phyloP scores from a whole-genome alignment of 805 yeast genomes.

The Sugiyamaella valdiviana region DNA sequence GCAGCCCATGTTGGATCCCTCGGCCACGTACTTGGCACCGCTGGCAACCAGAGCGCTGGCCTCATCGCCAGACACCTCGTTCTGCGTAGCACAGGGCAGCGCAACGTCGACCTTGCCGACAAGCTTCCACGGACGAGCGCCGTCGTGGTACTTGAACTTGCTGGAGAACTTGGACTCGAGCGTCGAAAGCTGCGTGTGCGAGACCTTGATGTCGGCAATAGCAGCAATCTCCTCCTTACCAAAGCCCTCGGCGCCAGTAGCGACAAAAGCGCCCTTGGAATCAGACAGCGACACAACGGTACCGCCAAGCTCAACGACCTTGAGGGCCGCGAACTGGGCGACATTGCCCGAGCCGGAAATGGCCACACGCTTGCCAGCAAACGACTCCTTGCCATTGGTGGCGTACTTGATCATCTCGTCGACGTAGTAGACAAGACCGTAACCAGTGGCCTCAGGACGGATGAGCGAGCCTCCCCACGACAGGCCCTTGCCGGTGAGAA shows the following conservation, averaged over 20 bases:
- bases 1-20: conserved; percentile 99
- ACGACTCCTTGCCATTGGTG: conserved; percentile 78
- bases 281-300: conserved; percentile 90
- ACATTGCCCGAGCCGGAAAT: conserved; percentile 98
- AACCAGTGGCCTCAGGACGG: conserved; percentile 99
- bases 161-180: conserved; percentile 25
- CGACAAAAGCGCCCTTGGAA: conserved; percentile 82
- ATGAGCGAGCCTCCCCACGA: conserved; percentile 98
- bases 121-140: conserved; percentile 94
- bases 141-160: conserved; percentile 70
- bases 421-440: conserved; percentile 93
- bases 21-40: conserved; percentile 91
- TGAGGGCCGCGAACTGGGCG: conserved; percentile 97
- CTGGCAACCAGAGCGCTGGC: conserved; percentile 90
- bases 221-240: conserved; percentile 72
- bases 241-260: conserved; percentile 63
- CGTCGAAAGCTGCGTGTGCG: conserved; percentile 46
- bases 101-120: conserved; percentile 93
- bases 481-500: conserved; percentile 95
- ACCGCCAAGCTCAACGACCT: conserved; percentile 95
- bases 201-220: conserved; percentile 77
- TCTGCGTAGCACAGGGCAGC: conserved; percentile 96
- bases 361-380: conserved; percentile 90
- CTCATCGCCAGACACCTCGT: conserved; percentile 95
- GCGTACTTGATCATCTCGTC: conserved; percentile 97